phyloP scores from a whole-genome alignment of 371 early-diverging fungal species.

The Mucor mucedo region DNA sequence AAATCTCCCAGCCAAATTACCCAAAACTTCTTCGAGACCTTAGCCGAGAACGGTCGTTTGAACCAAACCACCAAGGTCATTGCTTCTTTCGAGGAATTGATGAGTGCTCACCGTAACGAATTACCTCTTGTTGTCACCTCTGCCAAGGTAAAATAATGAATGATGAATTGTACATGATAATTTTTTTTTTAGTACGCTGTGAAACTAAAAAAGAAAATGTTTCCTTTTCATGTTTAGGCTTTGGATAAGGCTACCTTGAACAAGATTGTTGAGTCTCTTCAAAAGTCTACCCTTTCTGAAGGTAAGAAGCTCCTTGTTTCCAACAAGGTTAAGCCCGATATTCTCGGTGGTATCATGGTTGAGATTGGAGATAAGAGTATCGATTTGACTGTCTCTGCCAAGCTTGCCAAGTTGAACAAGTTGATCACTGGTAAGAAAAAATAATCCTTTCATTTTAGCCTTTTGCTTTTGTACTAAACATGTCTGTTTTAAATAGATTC shows the following conservation, averaged over 20 bases:
- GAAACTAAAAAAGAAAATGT: background rate
- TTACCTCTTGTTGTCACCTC: slow-evolving; percentile 90
- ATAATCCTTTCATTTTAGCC: too few species aligned
- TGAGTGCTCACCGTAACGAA: slow-evolving; percentile 93
- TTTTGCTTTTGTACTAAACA: background rate
- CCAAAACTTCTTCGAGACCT: slow-evolving; percentile 86
- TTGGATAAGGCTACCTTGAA: slow-evolving; percentile 58
- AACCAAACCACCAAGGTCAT: slow-evolving; percentile 85
- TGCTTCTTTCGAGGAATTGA: slow-evolving; percentile 78
- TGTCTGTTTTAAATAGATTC: slow-evolving; percentile 15
- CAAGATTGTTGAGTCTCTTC: slow-evolving; percentile 56
- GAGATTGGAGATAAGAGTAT: slow-evolving; percentile 98
- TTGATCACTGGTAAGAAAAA: slow-evolving; percentile 66
- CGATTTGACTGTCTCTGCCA: slow-evolving; percentile 94
- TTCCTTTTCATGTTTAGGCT: slow-evolving; percentile 34
- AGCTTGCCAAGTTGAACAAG: slow-evolving; percentile 94
- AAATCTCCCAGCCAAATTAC: slow-evolving; percentile 78
- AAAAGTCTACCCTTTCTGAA: slow-evolving; percentile 57
- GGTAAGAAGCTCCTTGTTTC: slow-evolving; percentile 73
- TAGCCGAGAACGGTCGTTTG: slow-evolving; percentile 95
- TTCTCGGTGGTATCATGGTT: slow-evolving; percentile 95
- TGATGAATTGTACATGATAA: background rate
- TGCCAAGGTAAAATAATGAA: slow-evolving; percentile 67
- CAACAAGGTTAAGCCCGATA: slow-evolving; percentile 93
- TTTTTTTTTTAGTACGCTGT: background rate